Conservation (phyloP, 148 eudicot genomes). For the Chenopodium formosanum region DNA sequence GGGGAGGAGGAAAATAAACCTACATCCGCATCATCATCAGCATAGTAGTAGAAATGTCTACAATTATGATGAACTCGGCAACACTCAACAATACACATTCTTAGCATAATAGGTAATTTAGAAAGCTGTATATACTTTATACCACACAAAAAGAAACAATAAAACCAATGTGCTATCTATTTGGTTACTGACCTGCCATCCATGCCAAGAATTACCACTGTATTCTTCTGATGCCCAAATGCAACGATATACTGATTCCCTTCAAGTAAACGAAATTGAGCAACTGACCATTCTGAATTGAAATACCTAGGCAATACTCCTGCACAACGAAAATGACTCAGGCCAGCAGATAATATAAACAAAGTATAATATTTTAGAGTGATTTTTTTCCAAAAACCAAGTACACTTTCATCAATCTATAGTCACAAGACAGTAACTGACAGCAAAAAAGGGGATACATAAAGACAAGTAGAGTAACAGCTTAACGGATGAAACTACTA, state of each 20-base stretch:
- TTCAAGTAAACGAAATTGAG: constrained; percentile 76
- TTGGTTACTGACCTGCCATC: constrained; percentile 72
- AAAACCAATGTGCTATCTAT: neutral
- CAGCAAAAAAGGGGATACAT: neutral
- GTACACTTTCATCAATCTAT: neutral
- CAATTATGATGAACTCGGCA: neutral
- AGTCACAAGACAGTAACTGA: neutral
- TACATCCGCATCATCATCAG: neutral
- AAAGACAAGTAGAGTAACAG: neutral
- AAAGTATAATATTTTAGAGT: too few relatives aligned
- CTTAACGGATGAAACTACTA: neutral
- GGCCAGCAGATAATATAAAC: neutral
- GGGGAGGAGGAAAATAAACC: neutral
- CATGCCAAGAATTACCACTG: constrained; percentile 70
- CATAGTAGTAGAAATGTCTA: neutral
- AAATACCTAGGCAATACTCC: constrained; percentile 86
- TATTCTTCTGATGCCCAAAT: constrained; percentile 88
- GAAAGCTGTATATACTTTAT: neutral
- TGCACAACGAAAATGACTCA: constrained; percentile 36
- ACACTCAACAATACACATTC: neutral
- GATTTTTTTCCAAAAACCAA: neutral
- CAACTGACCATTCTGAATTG: constrained; percentile 93
- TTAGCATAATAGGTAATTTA: neutral
- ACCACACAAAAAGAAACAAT: neutral
- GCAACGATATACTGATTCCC: constrained; percentile 77